A percentile compares a stretch with the other conserved stretches of the same genome.
Conservation (phyloP, 148 eudicot genomes). For the Gaultheria prostrata region DNA sequence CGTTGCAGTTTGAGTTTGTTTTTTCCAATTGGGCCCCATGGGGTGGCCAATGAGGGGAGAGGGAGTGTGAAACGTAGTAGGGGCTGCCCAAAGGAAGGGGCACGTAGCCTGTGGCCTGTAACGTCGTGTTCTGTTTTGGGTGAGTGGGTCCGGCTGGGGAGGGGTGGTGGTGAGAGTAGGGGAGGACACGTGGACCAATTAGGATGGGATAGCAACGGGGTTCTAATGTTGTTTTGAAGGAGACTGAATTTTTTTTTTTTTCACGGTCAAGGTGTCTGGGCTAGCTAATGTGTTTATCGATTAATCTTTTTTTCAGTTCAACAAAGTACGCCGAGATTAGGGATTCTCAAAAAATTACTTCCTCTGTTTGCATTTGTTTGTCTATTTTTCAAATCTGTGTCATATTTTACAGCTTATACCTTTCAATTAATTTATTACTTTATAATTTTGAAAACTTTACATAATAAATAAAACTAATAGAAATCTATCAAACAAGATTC, state of each 20-base stretch:
- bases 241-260: too few relatives aligned
- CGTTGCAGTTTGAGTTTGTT: background rate
- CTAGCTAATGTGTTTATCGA: too few relatives aligned
- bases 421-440: too few relatives aligned
- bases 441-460: too few relatives aligned
- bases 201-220: background rate
- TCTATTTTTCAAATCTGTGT: too few relatives aligned
- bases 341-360: too few relatives aligned
- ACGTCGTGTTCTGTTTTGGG: slow-evolving; percentile 12
- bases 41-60: slow-evolving; percentile 10
- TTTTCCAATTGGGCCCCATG: background rate
- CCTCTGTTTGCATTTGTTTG: too few relatives aligned
- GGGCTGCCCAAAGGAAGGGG: slow-evolving; percentile 9
- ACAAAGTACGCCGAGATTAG: too few relatives aligned
- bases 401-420: too few relatives aligned
- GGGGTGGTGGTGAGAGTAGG: background rate
- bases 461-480: too few relatives aligned
- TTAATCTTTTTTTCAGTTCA: too few relatives aligned
- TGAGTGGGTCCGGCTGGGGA: background rate
- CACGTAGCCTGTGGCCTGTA: slow-evolving; percentile 26
- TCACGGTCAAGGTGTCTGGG: background rate
- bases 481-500: too few relatives aligned
- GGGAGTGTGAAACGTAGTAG: slow-evolving; percentile 19
- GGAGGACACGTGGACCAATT: slow-evolving; percentile 13
- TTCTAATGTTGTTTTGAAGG: background rate